Conservation (phyloP, 176 grass and related monocot genomes). For the Ananas comosus region DNA sequence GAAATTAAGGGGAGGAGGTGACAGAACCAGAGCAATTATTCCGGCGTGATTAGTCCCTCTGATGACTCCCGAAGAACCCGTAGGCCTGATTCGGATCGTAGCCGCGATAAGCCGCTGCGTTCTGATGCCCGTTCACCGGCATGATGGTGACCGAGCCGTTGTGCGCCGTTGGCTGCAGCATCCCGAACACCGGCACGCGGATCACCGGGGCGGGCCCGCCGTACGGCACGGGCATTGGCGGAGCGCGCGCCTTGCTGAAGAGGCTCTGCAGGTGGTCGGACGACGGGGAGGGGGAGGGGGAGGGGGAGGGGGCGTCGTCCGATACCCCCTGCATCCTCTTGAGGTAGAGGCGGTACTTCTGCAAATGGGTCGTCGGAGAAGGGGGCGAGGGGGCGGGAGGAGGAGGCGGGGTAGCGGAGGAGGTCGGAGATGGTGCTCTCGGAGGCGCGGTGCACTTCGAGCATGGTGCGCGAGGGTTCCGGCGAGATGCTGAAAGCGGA, state of each 20-base stretch:
- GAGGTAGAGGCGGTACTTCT: slow-evolving; percentile 87
- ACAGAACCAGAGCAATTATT: too few relatives aligned
- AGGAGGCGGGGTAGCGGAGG: slow-evolving; percentile 24
- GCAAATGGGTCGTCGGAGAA: slow-evolving; percentile 41
- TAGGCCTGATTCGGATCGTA: too few relatives aligned
- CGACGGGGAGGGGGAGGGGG: slow-evolving; percentile 46
- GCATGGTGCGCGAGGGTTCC: slow-evolving; percentile 42
- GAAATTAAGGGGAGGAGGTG: too few relatives aligned
- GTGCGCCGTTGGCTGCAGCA: too few relatives aligned
- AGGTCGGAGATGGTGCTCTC: slow-evolving; percentile 51
- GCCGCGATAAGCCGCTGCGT: too few relatives aligned
- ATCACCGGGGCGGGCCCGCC: not conserved
- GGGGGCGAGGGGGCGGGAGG: slow-evolving; percentile 15
- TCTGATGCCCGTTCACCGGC: too few relatives aligned
- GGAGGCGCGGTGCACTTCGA: slow-evolving; percentile 71
- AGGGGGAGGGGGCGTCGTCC: slow-evolving; percentile 36
- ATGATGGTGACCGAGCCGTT: too few relatives aligned
- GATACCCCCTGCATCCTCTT: slow-evolving; percentile 60
- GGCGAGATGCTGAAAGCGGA: slow-evolving; percentile 75
- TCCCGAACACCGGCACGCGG: too few relatives aligned
- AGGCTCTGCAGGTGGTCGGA: not conserved
- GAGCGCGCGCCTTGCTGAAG: slow-evolving; percentile 9
- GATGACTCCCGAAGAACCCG: too few relatives aligned
- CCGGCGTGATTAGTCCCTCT: too few relatives aligned
- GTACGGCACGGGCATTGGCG: slow-evolving; percentile 30